phyloP scores from a whole-genome alignment of 345 rosid species.

The Arabis alpina region DNA sequence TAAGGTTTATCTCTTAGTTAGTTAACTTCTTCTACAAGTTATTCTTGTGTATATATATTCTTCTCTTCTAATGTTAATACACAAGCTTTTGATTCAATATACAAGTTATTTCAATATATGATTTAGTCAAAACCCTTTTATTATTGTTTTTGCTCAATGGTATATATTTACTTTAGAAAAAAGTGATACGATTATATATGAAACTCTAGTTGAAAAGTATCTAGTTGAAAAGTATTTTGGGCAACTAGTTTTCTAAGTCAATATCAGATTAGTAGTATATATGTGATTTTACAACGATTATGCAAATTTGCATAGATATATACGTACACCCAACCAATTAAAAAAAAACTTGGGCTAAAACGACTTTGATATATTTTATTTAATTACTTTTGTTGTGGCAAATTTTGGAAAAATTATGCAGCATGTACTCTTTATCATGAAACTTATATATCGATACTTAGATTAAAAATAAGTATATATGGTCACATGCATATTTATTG shows the following conservation, averaged over 20 bases:
- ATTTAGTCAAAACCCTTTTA: slow-evolving; percentile 3
- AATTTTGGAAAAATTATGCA: neutral
- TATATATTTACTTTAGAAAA: neutral
- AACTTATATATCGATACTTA: neutral
- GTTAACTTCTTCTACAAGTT: too few relatives aligned
- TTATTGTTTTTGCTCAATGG: neutral
- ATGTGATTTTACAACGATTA: neutral
- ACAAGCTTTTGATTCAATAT: too few relatives aligned
- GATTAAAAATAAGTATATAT: neutral
- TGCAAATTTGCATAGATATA: neutral
- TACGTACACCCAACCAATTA: neutral
- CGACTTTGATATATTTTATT: neutral
- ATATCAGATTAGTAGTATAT: neutral
- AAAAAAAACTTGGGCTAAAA: neutral
- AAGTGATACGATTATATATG: neutral
- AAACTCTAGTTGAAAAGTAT: neutral
- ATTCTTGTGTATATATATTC: too few relatives aligned
- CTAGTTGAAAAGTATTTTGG: neutral
- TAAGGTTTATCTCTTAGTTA: too few relatives aligned
- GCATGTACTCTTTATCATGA: neutral
- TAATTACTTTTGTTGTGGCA: neutral
- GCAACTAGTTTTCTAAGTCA: slow-evolving; percentile 1
- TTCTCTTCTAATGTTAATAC: too few relatives aligned
- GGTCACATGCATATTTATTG: neutral
- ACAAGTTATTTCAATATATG: too few relatives aligned